A percentile compares a stretch with the other conserved stretches of the same genome.
Conservation (phyloP, 305 asterid species). For the Petunia hybrid region DNA sequence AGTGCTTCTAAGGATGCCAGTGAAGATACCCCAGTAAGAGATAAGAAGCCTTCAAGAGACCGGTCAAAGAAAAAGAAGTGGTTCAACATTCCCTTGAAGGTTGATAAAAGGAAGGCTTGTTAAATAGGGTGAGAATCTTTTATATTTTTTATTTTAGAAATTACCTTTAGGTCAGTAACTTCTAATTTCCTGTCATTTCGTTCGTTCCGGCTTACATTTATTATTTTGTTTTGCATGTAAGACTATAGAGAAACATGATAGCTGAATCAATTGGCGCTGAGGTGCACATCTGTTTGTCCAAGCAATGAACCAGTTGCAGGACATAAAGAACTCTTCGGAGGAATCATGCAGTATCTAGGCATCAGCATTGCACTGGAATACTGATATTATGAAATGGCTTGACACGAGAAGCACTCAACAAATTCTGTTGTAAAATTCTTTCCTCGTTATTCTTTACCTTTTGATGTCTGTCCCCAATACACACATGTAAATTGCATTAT, state of each 20-base stretch:
- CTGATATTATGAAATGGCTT: conserved; percentile 25
- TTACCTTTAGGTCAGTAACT: not conserved
- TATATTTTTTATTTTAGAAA: no score
- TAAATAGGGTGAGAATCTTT: conserved; percentile 46
- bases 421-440: conserved; percentile 27
- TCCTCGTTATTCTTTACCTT: conserved; percentile 6
- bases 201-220: not conserved
- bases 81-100: conserved; percentile 86
- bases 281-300: conserved; percentile 12
- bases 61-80: conserved; percentile 80
- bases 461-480: not conserved
- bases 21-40: conserved; percentile 61
- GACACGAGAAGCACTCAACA: not conserved
- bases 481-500: conserved; percentile 28
- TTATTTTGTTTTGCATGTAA: not conserved
- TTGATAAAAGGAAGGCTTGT: conserved; percentile 87
- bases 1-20: conserved; percentile 54
- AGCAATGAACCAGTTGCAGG: conserved; percentile 35
- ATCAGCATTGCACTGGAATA: not conserved
- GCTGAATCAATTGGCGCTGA: not conserved
- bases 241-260: not conserved
- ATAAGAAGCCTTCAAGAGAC: conserved; percentile 65
- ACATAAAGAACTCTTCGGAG: not conserved
- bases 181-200: not conserved
- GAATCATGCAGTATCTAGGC: conserved; percentile 4